Percentiles rank a stretch among this genome's conserved stretches.
Evolutionary conservation across 495 filamentous ascomycete genomes (phyloP).

Genomic region (Parathielavia appendiculata): DNA sequence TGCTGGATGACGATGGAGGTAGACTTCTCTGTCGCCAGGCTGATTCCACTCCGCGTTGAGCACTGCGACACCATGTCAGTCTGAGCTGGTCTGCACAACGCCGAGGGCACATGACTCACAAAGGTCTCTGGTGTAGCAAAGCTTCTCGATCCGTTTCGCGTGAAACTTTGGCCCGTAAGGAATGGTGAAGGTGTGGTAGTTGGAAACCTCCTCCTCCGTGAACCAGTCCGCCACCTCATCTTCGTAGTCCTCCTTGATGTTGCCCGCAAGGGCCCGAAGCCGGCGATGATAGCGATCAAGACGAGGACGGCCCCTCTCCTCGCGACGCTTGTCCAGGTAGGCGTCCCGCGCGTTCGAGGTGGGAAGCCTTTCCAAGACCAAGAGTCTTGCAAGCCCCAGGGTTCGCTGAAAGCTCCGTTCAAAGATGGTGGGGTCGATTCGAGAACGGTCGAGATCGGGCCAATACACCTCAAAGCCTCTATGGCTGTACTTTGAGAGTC

Average conservation of each 20-base stretch:
- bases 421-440: slow-evolving; percentile 77
- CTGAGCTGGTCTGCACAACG: not conserved
- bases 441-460: slow-evolving; percentile 62
- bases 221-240: slow-evolving; percentile 82
- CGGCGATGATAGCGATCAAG: slow-evolving; percentile 28
- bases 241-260: slow-evolving; percentile 65
- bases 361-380: slow-evolving; percentile 75
- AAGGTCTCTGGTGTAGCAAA: slow-evolving; percentile 72
- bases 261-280: slow-evolving; percentile 40
- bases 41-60: slow-evolving; percentile 85
- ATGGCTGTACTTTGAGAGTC: slow-evolving; percentile 81
- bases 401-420: slow-evolving; percentile 70
- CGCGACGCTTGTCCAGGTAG: slow-evolving; percentile 59
- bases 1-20: slow-evolving; percentile 74
- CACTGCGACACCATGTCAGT: slow-evolving; percentile 35
- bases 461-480: slow-evolving; percentile 79
- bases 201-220: slow-evolving; percentile 63
- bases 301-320: slow-evolving; percentile 61
- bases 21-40: slow-evolving; percentile 60
- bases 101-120: slow-evolving; percentile 26
- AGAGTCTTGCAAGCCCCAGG: slow-evolving; percentile 68
- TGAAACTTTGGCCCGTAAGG: slow-evolving; percentile 68
- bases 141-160: slow-evolving; percentile 68
- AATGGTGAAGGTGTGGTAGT: slow-evolving; percentile 72
- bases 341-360: slow-evolving; percentile 56